Conservation (phyloP, 345 rosid species). For the Psidium friedrichsthalianum region DNA sequence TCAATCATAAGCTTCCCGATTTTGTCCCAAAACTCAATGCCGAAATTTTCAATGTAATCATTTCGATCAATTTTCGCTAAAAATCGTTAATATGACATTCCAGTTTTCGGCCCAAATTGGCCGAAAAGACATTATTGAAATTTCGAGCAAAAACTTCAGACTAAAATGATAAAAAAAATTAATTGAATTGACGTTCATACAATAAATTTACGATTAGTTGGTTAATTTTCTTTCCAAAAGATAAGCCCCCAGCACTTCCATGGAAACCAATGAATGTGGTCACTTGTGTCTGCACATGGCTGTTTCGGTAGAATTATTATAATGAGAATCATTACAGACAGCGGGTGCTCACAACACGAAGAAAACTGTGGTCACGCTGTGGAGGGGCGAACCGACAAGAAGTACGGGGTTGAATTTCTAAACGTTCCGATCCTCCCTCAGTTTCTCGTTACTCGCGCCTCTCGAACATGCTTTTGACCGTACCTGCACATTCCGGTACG, state of each 20-base stretch:
- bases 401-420: background rate
- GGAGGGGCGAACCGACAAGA: background rate
- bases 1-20: background rate
- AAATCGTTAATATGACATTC: rapidly evolving
- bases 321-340: background rate
- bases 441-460: background rate
- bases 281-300: background rate
- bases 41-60: background rate
- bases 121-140: background rate
- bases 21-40: background rate
- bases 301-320: background rate
- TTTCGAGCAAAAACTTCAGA: background rate
- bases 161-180: background rate
- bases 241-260: background rate
- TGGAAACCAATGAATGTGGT: background rate
- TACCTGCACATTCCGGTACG: background rate
- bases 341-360: background rate
- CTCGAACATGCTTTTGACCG: background rate
- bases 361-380: background rate
- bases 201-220: background rate
- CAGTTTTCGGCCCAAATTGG: background rate
- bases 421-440: background rate
- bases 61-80: rapidly evolving
- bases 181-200: rapidly evolving
- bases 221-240: background rate